Evolutionary conservation across 345 rosid species (phyloP), one percentile per base, ranked within the genome.

Genomic region (Rubroshorea leprosula): DNA sequence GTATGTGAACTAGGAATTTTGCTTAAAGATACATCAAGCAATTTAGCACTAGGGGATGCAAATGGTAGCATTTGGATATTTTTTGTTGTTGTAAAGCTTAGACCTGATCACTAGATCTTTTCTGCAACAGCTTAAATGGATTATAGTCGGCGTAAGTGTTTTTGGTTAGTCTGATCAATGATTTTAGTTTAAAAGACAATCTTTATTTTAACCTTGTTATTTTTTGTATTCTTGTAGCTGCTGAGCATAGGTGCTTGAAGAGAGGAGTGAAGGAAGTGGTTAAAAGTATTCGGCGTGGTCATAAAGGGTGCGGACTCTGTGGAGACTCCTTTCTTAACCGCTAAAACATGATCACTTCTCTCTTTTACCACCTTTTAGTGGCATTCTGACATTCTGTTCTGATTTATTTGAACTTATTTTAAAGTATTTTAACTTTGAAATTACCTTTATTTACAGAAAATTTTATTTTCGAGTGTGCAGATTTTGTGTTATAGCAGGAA

Each of bases 191-290:
- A 13, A 8, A 24, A 0, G 20, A 15, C 14, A 16, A 13, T 23
- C 1, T 55, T 9, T 3, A 23, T 1, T 24, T 53, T 25, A 14
- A 24, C 2, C 9, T 15, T 0, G 19, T 50, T n/a, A 31, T 43
- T 12, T 23, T 60, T 64, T 61, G 25, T 51, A 9, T 22, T 22
- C 12, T 60, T 49, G 31, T 72, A 93, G 97, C 95, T 67, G 83
- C 97, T 58, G 97, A 85, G 15, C 77, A 78, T 43, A 93, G 87
- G 68, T 89, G 99, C 72, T 73, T 93, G 86, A 93, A 87, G 79
- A 82, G 99, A 74, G 99, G 99, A 9, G 99, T 93, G 26, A 93
- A 93, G 68, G 99, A 93, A 78, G 99, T 93, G 5, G 97, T 93
- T 16, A 87, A 89, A 66, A 89, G 96, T 57, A 89, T 93, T 17